Percentiles rank a stretch among this genome's conserved stretches.
Evolutionary conservation across 2,329 filamentous ascomycete genomes (phyloP).

Genomic region (Passalora sequoiae): DNA sequence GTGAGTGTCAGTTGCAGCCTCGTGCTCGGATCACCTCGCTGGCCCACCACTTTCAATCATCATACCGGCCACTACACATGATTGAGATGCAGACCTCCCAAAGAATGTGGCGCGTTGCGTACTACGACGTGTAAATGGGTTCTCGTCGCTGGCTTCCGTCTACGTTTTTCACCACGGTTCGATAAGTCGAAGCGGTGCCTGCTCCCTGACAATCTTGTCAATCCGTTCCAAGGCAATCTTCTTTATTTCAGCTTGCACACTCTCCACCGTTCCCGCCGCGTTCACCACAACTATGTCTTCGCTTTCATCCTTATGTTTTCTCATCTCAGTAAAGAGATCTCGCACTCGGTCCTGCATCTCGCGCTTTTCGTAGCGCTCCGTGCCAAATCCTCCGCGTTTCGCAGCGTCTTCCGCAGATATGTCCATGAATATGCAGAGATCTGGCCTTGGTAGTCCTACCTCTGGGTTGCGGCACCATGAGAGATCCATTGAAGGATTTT

Average conservation of each 20-base stretch:
- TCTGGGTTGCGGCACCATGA: constrained; percentile 82
- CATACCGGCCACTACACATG: no score
- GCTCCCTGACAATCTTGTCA: no score
- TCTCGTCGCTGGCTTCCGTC: no score
- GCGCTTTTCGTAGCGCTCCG: constrained; percentile 80
- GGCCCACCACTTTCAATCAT: no score
- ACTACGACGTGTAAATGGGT: no score
- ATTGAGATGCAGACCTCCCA: no score
- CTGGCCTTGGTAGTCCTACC: constrained; percentile 77
- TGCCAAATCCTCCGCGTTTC: constrained; percentile 77
- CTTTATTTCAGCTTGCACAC: constrained; percentile 42
- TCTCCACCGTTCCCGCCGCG: constrained; percentile 48
- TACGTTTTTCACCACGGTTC: no score
- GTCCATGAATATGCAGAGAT: constrained; percentile 82
- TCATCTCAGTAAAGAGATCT: constrained; percentile 60
- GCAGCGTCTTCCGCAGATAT: constrained; percentile 68
- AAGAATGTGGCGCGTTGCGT: no score
- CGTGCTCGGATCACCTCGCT: no score
- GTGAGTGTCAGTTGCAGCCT: no score
- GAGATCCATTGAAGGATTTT: constrained; percentile 63
- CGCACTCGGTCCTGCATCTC: constrained; percentile 77
- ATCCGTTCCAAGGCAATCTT: constrained; percentile 21
- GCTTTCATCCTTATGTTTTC: constrained; percentile 41
- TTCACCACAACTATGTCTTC: constrained; percentile 52
- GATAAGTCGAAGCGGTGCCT: no score